These are phyloP conservation scores for Erodium chrysanthum DNA, from an alignment of 441 rosid genomes.

Conservation along the genomic window DNA sequence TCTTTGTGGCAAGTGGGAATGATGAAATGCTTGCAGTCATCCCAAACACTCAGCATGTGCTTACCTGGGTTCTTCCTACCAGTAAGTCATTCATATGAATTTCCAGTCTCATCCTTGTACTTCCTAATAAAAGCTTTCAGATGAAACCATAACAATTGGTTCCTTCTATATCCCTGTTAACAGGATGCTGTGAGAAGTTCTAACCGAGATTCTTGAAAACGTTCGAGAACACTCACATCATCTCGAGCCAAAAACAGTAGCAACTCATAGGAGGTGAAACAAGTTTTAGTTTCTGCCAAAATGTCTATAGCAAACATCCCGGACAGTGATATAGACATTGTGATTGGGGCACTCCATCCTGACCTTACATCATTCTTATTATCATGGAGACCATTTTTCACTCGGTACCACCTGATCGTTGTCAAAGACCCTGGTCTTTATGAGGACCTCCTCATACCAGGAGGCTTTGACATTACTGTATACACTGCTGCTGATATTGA, in stretches of 20 bases:
- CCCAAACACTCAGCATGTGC: background rate
- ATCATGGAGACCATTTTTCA: slow-evolving; percentile 64
- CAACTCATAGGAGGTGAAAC: slow-evolving; percentile 8
- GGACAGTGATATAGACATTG: slow-evolving; percentile 74
- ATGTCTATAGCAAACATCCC: slow-evolving; percentile 47
- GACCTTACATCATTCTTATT: slow-evolving; percentile 63
- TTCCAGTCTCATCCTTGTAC: too few relatives aligned
- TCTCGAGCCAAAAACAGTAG: too few relatives aligned
- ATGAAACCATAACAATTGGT: background rate
- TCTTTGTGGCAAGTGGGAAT: background rate
- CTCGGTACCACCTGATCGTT: slow-evolving; percentile 71
- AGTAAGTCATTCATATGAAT: background rate
- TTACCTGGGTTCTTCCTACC: background rate
- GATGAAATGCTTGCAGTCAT: background rate
- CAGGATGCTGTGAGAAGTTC: slow-evolving; percentile 66
- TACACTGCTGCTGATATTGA: slow-evolving; percentile 68
- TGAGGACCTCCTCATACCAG: slow-evolving; percentile 69
- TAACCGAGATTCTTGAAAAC: slow-evolving; percentile 19
- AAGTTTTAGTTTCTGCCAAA: slow-evolving; percentile 21
- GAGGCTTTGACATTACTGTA: slow-evolving; percentile 60
- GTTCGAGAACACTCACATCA: background rate
- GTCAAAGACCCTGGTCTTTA: slow-evolving; percentile 90
- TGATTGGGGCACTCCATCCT: slow-evolving; percentile 70
- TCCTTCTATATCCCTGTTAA: slow-evolving; percentile 16
- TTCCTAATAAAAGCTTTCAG: background rate